phyloP scores from a whole-genome alignment of 108 stramenopile genomes.

The Schizochytrium sp. region DNA sequence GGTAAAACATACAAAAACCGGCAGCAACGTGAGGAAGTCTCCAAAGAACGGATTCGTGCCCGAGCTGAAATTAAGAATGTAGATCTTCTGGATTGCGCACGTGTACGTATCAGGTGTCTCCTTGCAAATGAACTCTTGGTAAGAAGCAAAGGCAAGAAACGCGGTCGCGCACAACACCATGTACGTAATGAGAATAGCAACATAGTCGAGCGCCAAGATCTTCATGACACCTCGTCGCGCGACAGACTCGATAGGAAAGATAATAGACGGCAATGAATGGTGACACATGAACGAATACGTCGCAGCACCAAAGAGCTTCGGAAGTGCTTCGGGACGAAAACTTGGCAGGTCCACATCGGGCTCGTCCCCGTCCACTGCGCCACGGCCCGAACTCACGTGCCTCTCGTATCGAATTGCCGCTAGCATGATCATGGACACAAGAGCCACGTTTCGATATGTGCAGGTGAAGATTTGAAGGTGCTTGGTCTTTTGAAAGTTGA shows the following conservation, averaged over 20 bases:
- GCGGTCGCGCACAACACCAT: neutral
- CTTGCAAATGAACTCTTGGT: neutral
- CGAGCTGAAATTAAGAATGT: neutral
- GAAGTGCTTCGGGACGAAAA: neutral
- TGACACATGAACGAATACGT: constrained; percentile 19
- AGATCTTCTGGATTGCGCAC: neutral
- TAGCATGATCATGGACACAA: neutral
- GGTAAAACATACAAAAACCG: neutral
- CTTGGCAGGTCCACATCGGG: neutral
- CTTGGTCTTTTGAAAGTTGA: constrained; percentile 5
- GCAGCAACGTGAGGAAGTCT: neutral
- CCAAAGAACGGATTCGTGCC: neutral
- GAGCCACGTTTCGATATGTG: neutral
- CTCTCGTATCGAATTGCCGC: neutral
- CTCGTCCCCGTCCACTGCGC: neutral
- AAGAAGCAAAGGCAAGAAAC: neutral
- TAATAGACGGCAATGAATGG: constrained; percentile 5
- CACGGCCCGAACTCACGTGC: neutral
- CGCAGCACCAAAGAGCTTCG: constrained; percentile 10
- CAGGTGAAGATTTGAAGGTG: constrained; percentile 10
- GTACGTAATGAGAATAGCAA: neutral
- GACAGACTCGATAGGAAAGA: neutral
- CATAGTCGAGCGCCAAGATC: neutral
- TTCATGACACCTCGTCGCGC: neutral
- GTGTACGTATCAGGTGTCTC: neutral